Base-by-base conservation (phyloP, 1,284 basidiomycete species). In the Malassezia equina region DNA sequence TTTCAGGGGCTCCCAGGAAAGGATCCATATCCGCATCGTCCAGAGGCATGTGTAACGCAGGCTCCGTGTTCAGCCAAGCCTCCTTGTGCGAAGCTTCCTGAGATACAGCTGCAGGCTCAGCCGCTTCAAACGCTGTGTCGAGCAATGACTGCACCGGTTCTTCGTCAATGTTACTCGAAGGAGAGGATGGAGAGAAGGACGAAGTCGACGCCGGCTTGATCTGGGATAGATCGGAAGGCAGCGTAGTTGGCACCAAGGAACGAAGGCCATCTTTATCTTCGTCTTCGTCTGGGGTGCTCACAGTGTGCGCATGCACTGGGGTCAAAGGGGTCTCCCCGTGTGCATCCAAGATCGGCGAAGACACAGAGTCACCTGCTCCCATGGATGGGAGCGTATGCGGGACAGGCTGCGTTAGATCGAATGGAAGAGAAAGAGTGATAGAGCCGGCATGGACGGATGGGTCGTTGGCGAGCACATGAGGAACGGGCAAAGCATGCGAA, bases 381-480 rank as follows among this genome's bases (percentile, higher is more conserved):
- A 9, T n/a, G 12, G 6, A 4, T 19, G 4, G 12, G 19, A 19
- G 19, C 15, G 4, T 4, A 7, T 34, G 25, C 5, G 47, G 27
- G 7, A 8, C 21, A 17, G 44, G 27, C 11, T 27, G 28, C 28
- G 27, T 27, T 17, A 51, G 15, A 23, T 51, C 54, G 25, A 61
- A 67, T 1, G 66, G 66, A 28, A 67, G 52, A 25, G 66, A 67
- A 1, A 67, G 57, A 0, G 66, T 67, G 28, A 67, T 52, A 19
- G 55, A 54, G 27, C 66, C 66, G 0, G 66, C 66, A 31, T 67
- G 66, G 47, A 60, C 56, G 15, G 58, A 55, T 6, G 55, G 56
- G 36, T 63, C 61, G 44, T 62, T 51, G 23, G 59, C 49, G 3
- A 52, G 59, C 4, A 60, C 57, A 43, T 61, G 57, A 1, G 67